Conservation (phyloP, 2,329 filamentous ascomycete genomes). For the Stachybotrys chlorohalonatus region DNA sequence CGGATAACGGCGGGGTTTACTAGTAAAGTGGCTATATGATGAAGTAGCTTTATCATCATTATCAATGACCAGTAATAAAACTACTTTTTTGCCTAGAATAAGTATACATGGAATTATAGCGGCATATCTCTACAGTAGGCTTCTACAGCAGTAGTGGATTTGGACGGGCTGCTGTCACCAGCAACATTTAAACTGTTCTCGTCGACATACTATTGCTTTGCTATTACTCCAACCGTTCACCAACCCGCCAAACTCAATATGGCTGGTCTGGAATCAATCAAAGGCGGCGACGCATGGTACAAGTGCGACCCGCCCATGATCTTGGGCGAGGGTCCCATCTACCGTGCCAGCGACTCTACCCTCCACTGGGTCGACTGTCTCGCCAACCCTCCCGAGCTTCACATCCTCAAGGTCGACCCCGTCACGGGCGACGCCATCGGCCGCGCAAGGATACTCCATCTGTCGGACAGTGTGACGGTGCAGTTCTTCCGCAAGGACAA, state of each 20-base stretch:
- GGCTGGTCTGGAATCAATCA: not conserved
- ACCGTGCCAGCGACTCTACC: not conserved
- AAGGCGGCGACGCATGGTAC: not conserved
- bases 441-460: not conserved
- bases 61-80: too few relatives aligned
- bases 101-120: too few relatives aligned
- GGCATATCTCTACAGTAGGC: too few relatives aligned
- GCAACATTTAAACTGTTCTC: too few relatives aligned
- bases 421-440: not conserved
- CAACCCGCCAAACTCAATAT: not conserved
- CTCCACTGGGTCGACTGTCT: not conserved
- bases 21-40: too few relatives aligned
- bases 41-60: too few relatives aligned
- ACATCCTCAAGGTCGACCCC: not conserved
- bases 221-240: not conserved
- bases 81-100: too few relatives aligned
- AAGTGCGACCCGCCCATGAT: not conserved
- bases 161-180: too few relatives aligned
- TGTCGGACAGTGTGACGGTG: not conserved
- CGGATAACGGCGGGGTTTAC: too few relatives aligned
- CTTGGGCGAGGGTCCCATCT: not conserved
- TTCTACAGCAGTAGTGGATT: too few relatives aligned
- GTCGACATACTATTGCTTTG: not conserved
- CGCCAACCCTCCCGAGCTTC: not conserved
- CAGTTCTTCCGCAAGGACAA: not conserved